Conservation (phyloP, 1,284 basidiomycete genomes). For the Puccinia hordei region DNA sequence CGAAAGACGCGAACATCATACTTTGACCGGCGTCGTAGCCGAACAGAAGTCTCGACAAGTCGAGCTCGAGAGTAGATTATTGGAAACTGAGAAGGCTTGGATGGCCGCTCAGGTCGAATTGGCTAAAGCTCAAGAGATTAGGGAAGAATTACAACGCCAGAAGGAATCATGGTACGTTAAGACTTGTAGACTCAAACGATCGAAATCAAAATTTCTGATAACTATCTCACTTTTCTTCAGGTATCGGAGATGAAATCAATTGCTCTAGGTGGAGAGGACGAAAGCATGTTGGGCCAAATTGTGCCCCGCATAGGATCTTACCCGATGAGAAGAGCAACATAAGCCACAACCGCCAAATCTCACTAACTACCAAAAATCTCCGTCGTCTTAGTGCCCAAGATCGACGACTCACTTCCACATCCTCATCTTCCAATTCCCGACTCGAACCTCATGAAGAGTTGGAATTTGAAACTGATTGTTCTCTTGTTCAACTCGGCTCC, state of each 20-base stretch:
- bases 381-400: conserved; percentile 30
- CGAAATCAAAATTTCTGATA: conserved; percentile 24
- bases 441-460: conserved; percentile 31
- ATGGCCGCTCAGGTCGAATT: conserved; percentile 52
- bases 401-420: not conserved
- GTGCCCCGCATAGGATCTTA: conserved; percentile 17
- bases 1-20: conserved; percentile 53
- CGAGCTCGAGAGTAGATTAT: conserved; percentile 45
- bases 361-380: conserved; percentile 36
- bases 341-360: not conserved
- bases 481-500: conserved; percentile 9
- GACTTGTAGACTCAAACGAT: no score
- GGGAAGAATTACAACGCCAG: conserved; percentile 53
- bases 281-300: conserved; percentile 25
- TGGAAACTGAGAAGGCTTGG: conserved; percentile 53
- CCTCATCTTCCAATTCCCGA: conserved; percentile 16
- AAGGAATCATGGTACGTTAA: conserved; percentile 47
- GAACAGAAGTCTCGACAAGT: conserved; percentile 52
- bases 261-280: conserved; percentile 28
- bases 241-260: conserved; percentile 49
- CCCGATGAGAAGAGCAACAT: not conserved
- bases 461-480: not conserved
- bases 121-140: conserved; percentile 52
- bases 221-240: conserved; percentile 25
- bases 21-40: conserved; percentile 52